phyloP scores from a whole-genome alignment of 2,329 filamentous ascomycete species.

The Diplodia seriata region DNA sequence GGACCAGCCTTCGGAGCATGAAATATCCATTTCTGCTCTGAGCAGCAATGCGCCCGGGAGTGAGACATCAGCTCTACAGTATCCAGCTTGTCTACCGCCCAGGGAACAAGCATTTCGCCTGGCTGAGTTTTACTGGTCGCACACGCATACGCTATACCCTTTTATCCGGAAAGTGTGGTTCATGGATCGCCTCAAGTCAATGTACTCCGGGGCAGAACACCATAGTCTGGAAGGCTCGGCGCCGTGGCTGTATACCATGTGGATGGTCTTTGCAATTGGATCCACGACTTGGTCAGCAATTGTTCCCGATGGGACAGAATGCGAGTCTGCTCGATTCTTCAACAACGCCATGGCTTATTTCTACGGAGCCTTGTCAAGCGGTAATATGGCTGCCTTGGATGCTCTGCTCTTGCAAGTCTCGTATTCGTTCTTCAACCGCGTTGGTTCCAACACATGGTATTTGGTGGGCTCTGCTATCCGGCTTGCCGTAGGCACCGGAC shows the following conservation, averaged over 20 bases:
- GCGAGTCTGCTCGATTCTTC: slow-evolving; percentile 56
- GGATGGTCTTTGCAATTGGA: slow-evolving; percentile 59
- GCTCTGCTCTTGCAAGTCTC: slow-evolving; percentile 57
- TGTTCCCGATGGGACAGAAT: slow-evolving; percentile 39
- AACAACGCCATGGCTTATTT: slow-evolving; percentile 55
- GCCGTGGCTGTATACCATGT: slow-evolving; percentile 52
- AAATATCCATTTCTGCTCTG: not conserved
- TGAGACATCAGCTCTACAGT: slow-evolving; percentile 7
- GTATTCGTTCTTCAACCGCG: slow-evolving; percentile 58
- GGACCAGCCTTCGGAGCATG: not conserved
- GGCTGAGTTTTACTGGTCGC: slow-evolving; percentile 55
- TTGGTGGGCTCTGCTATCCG: slow-evolving; percentile 55
- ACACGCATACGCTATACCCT: slow-evolving; percentile 57
- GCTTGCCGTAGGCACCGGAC: slow-evolving; percentile 54
- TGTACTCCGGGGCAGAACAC: not conserved
- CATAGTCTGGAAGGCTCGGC: slow-evolving; percentile 38
- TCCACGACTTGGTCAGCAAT: slow-evolving; percentile 56
- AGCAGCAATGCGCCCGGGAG: not conserved
- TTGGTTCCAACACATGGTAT: slow-evolving; percentile 58
- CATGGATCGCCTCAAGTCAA: slow-evolving; percentile 41
- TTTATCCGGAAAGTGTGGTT: slow-evolving; percentile 50
- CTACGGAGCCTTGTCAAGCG: slow-evolving; percentile 14
- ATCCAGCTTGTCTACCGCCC: not conserved
- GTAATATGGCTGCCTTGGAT: slow-evolving; percentile 46
- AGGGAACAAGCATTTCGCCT: slow-evolving; percentile 20